These are phyloP conservation scores for Saccharomycopsis amapae DNA, from an alignment of 805 yeast genomes.

Conservation along the genomic window DNA sequence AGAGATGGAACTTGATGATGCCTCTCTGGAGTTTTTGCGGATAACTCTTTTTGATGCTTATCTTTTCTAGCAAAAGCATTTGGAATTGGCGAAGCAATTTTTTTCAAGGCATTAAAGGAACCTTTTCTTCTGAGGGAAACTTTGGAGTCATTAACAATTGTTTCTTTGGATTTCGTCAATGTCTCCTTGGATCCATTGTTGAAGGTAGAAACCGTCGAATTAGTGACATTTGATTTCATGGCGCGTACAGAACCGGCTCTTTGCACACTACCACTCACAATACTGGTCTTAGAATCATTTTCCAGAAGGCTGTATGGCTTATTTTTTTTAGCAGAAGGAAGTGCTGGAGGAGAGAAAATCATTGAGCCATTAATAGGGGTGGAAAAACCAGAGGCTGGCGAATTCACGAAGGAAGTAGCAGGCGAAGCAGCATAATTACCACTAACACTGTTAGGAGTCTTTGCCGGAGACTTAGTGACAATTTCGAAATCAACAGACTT, in stretches of 20 bases:
- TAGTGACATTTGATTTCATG: background rate
- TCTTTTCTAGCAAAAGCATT: no score
- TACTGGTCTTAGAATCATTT: background rate
- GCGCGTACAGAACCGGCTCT: background rate
- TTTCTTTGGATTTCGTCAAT: conserved; percentile 9
- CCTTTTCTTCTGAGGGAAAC: conserved; percentile 4
- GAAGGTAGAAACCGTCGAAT: background rate
- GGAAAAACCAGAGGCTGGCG: background rate
- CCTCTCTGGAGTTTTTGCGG: no score
- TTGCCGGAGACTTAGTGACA: conserved; percentile 7
- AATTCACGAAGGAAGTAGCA: background rate
- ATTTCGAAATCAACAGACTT: conserved; percentile 17
- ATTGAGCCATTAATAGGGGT: no score
- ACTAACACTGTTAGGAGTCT: no score
- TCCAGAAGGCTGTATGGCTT: background rate
- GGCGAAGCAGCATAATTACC: no score
- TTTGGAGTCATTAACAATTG: background rate
- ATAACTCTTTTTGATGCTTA: no score
- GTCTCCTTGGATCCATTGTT: conserved; percentile 13
- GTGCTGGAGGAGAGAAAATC: background rate
- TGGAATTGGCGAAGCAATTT: no score
- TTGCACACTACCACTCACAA: background rate
- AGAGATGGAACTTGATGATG: no score
- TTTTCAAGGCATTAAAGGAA: conserved; percentile 14
- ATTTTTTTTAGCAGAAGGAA: background rate